Evolutionary conservation across 2,329 filamentous ascomycete species (phyloP), one percentile per base, ranked within the genome.

Genomic region (Pyricularia grisea): DNA sequence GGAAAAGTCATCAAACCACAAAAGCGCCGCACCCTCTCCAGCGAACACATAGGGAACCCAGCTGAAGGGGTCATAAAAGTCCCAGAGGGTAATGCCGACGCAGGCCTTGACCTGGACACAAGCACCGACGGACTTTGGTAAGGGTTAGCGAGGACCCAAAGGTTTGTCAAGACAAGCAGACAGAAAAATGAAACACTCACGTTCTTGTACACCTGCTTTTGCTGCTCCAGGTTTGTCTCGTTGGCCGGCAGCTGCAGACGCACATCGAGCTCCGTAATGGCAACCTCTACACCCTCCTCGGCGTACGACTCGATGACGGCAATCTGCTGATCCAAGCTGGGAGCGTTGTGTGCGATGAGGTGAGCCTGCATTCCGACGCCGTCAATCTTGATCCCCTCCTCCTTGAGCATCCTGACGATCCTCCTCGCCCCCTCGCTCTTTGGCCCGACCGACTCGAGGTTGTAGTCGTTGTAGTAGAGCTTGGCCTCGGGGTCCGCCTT

Each of bases 391-490:
- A 78, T 74, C 27, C 79, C 78, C 4, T 77, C 74, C n/a, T 73
- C 71, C 66, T 75, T 66, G 4, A 77, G 68, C 17, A 70, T 70
- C 28, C 70, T 71, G 25, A 79, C 75, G 20, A 79, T 64, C 14
- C 36, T 75, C 10, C 74, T 70, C 0, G 74, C 74, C 1, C 73
- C 74, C 4, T 73, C 74, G 4, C 72, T 72, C 70, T 79, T 79
- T 14, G 73, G 70, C 20, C 72, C 72, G 4, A 74, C 71, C 0
- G 69, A 74, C 73, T 84, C 82, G 69, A 83, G 80, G 71, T 79
- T 81, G 76, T 84, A 85, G 74, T 85, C 83, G 74, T 85, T 85
- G 76, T 83, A 83, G 74, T 83, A 85, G 1, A 85, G 76, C 72
- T 81, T 83, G 2, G 80, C 81, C 2, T 74, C 71, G 0, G 79